Percentiles rank a stretch among this genome's conserved stretches.
Evolutionary conservation across 2,329 filamentous ascomycete genomes (phyloP).

Genomic region (Didymellaceae sp.): DNA sequence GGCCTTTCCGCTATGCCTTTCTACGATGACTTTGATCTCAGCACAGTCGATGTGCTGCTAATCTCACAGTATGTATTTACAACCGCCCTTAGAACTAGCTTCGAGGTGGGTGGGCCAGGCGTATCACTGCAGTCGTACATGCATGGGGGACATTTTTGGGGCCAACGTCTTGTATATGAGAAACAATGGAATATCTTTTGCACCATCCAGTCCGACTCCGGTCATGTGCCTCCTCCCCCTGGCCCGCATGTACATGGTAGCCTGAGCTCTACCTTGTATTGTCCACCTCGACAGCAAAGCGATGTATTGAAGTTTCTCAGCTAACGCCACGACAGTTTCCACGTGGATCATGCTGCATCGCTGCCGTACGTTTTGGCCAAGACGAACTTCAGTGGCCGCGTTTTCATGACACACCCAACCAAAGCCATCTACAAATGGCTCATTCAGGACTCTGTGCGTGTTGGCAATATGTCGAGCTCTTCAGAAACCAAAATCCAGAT

Average conservation of each 20-base stretch:
- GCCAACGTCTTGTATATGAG: constrained; percentile 46
- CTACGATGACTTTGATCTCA: constrained; percentile 98
- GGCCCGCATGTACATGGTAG: constrained; percentile 30
- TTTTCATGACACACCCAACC: constrained; percentile 99
- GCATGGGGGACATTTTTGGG: constrained; percentile 24
- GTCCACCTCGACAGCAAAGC: background rate
- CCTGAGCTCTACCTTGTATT: background rate
- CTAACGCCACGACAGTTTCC: constrained; percentile 71
- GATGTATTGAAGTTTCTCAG: background rate
- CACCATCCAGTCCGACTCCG: constrained; percentile 43
- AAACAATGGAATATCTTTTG: constrained; percentile 51
- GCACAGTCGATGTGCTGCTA: constrained; percentile 93
- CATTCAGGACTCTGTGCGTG: constrained; percentile 94
- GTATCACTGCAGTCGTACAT: constrained; percentile 44
- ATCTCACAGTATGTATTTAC: constrained; percentile 92
- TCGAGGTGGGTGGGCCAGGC: constrained; percentile 27
- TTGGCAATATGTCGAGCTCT: constrained; percentile 72
- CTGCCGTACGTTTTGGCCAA: constrained; percentile 96
- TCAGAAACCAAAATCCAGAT: constrained; percentile 71
- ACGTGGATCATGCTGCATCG: constrained; percentile 98
- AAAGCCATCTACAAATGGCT: constrained; percentile 99
- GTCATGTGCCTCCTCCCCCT: constrained; percentile 42
- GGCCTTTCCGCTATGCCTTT: constrained; percentile 92
- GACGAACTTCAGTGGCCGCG: constrained; percentile 94
- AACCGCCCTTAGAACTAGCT: constrained; percentile 9